Conservation (phyloP, 768 basidiomycete species). For the Exidia glandulosa region DNA sequence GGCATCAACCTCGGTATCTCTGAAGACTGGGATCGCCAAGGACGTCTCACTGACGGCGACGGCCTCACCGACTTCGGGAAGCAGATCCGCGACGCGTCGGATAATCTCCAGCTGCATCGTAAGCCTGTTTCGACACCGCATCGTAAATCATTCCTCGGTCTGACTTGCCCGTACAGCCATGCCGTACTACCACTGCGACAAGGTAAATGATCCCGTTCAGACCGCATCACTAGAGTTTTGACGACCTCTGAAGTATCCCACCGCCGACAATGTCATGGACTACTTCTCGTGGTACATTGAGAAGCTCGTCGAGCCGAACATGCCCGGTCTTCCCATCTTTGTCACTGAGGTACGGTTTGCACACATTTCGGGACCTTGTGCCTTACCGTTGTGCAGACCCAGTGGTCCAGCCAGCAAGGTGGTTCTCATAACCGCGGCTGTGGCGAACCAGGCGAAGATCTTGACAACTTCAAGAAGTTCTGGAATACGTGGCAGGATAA, state of each 20-base stretch:
- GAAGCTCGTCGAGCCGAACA: not conserved
- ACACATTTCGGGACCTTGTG: not conserved
- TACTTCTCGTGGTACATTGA: constrained; percentile 1
- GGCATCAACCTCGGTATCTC: constrained; percentile 9
- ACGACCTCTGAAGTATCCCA: not conserved
- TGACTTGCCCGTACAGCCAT: not conserved
- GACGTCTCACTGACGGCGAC: not conserved
- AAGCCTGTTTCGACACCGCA: not conserved
- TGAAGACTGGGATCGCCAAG: constrained; percentile 11
- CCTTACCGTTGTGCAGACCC: not conserved
- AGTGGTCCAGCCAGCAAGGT: constrained; percentile 1
- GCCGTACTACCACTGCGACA: not conserved
- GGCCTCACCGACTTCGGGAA: constrained; percentile 3
- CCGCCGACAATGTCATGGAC: not conserved
- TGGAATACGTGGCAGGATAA: constrained; percentile 2
- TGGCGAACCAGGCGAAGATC: not conserved
- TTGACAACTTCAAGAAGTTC: constrained; percentile 1
- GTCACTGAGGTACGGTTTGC: not conserved
- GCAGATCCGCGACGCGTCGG: constrained; percentile 4
- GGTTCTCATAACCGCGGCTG: constrained; percentile 1
- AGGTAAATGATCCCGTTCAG: not conserved
- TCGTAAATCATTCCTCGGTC: not conserved
- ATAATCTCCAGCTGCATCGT: constrained; percentile 9
- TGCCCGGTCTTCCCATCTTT: not conserved
- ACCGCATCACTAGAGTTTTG: not conserved